Base-by-base conservation (phyloP, 345 rosid species). In the Combretum micranthum region DNA sequence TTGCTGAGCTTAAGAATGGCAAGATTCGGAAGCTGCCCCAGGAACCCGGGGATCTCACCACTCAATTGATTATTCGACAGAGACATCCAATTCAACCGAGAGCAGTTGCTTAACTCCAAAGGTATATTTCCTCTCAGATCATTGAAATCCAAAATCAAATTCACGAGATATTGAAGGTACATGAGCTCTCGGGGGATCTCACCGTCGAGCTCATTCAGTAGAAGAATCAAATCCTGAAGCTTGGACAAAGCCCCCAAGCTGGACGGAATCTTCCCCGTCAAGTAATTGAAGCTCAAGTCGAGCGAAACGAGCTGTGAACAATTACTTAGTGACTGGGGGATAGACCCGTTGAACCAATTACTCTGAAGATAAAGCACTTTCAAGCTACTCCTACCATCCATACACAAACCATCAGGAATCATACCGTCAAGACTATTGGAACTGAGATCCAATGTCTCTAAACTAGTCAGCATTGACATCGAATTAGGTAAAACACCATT, bases 1-100 rank as follows among this genome's bases (percentile, higher is more conserved):
- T 89, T 87, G 76, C 99, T 93, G 26, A 93, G 82, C 69, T 85
- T 93, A 58, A 93, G 91, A 65, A 93, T 93, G 0, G 97, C 90
- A 1, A 93, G 90, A 56, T 60, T 82, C 10, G 79, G 68, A 54
- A 93, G 84, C 52, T 74, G 68, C 12, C 99, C 99, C 26, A 93
- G 73, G 76, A 88, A 87, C 0, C 70, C 67, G 0, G 99, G 99
- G 70, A 93, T 85, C 75, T 77, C 76, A 43, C 99, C 99, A 13
- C 65, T 78, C 61, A 93, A 75, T 56, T 45, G 62, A 55, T 93
- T 93, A 72, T 90, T 93, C 0, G 99, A 90, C 50, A 93, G 69
- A 11, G 99, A 87, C 63, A 93, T 81, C 99, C 99, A 93, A 50
- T 82, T 93, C 56, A 90, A 62, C 51, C 69, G 76, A 47, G 84